Base-by-base conservation (phyloP, 805 yeast genomes). In the Wickerhamomyces tratensis region DNA sequence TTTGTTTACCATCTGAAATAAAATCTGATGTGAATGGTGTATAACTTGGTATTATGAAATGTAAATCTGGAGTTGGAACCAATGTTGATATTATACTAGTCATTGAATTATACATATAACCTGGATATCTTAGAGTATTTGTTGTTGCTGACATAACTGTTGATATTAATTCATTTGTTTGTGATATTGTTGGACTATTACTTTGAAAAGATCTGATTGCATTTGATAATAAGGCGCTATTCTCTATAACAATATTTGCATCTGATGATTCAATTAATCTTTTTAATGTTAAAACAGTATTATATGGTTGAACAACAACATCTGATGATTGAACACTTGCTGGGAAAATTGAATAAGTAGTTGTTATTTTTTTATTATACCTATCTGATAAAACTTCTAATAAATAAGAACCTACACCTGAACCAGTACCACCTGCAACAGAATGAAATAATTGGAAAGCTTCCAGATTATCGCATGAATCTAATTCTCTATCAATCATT, bases 401-500 rank as follows among this genome's bases (percentile, higher is more conserved):
- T 37, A 93, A 51, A 43, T 75, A 74, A 0, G 95, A 85, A 1
- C 98, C 98, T 34, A 88, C 76, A 4, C 99, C 98, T 0, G 96
- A 85, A 0, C 99, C 99, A 0, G 98, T 93, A 35, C 99, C 99
- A 34, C 99, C 99, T 0, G 97, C 98, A 5, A 93, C 95, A 5
- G 96, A 84, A 62, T 93, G 98, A 41, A 89, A 61, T 49, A 93
- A 64, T 67, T 88, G 95, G 60, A 93, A 93, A 6, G 94, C 95
- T 49, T 89, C 93, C 41, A 88, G 65, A 43, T 82, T 82, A 48
- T 94, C 98, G 50, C 95, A 82, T 31, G 84, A 80, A 56, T 93
- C 99, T 36, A 88, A 71, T 53, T 93, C 97, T 43, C 93, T 72
- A 55, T 88, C 96, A 26, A 93, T 71, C 73, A 88, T 77, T 52